Evolutionary conservation across 176 grass and related monocot species (phyloP).

Genomic region (Coix lacrymajobi): DNA sequence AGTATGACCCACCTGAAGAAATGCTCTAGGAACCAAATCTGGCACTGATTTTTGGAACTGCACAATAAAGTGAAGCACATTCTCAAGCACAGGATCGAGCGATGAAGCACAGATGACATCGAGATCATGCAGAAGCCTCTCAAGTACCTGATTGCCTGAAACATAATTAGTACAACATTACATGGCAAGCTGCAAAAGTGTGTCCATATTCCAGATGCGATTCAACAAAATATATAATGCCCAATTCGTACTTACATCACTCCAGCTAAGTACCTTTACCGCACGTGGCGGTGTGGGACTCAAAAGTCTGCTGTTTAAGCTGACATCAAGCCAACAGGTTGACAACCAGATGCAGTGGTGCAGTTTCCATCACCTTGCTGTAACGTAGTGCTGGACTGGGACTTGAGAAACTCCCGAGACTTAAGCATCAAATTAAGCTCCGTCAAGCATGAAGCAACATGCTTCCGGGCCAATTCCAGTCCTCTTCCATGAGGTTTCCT

Average conservation of each 20-base stretch:
- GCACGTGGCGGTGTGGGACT: constrained; percentile 82
- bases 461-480: constrained; percentile 73
- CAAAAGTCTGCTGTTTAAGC: constrained; percentile 70
- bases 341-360: constrained; percentile 87
- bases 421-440: constrained; percentile 80
- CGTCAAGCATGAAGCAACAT: constrained; percentile 72
- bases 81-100: constrained; percentile 59
- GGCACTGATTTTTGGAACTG: constrained; percentile 86
- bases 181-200: constrained; percentile 11
- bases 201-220: constrained; percentile 17
- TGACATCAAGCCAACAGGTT: constrained; percentile 86
- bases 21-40: constrained; percentile 84
- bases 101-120: constrained; percentile 72
- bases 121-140: constrained; percentile 90
- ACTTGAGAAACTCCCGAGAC: constrained; percentile 68
- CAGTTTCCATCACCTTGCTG: constrained; percentile 62
- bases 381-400: constrained; percentile 33
- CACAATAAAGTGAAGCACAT: constrained; percentile 71
- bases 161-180: constrained; percentile 20
- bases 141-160: constrained; percentile 81
- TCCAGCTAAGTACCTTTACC: constrained; percentile 76
- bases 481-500: constrained; percentile 89
- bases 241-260: constrained; percentile 53
- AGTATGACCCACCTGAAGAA: constrained; percentile 68
- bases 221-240: neutral